These are phyloP conservation scores for Elsinoe arachidis DNA, from an alignment of 2,329 filamentous ascomycete genomes.

Conservation along the genomic window DNA sequence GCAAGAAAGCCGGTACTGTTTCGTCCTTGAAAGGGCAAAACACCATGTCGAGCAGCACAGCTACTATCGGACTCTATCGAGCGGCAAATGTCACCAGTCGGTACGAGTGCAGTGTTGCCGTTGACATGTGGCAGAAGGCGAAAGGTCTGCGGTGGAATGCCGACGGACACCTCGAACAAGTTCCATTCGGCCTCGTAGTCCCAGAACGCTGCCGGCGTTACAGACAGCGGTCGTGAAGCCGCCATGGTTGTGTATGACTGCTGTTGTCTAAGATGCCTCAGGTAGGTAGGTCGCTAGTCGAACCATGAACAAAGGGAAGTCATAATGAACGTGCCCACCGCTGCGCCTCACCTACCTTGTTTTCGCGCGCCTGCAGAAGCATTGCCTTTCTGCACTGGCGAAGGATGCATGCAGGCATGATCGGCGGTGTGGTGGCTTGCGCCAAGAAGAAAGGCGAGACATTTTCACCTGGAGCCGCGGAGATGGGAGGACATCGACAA, in stretches of 20 bases:
- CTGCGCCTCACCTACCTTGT: neutral
- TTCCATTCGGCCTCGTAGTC: neutral
- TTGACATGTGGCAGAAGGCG: neutral
- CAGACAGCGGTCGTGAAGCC: neutral
- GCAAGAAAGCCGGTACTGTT: neutral
- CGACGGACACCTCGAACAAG: neutral
- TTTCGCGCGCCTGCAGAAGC: neutral
- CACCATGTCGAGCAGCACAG: neutral
- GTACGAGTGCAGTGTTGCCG: neutral
- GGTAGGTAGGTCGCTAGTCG: neutral
- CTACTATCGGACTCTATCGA: neutral
- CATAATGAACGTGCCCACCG: neutral
- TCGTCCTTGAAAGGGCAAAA: neutral
- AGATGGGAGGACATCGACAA: neutral
- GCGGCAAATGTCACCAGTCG: neutral
- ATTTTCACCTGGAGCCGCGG: neutral
- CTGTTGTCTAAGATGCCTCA: neutral
- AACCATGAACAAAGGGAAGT: too few species aligned
- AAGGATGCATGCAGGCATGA: neutral
- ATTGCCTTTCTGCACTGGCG: neutral
- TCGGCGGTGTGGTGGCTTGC: neutral
- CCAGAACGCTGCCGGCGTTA: neutral
- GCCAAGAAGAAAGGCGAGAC: neutral
- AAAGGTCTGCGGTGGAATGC: neutral
- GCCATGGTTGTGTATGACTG: neutral